Base-by-base conservation (phyloP, 1,284 basidiomycete species). In the Apiotrichum akiyoshidainum region DNA sequence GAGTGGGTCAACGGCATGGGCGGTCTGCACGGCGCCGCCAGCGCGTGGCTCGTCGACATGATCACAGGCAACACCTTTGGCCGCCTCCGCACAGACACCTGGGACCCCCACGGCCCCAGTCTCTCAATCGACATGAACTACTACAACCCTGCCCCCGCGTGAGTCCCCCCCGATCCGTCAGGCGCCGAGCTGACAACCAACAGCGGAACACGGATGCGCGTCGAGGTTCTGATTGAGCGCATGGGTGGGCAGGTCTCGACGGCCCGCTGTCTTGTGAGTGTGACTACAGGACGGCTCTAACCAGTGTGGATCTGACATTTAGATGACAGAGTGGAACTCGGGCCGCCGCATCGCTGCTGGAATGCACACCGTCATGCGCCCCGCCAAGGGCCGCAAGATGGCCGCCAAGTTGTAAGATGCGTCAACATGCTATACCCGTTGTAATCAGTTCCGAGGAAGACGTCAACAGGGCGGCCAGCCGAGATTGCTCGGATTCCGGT, bases 31-130 rank as follows among this genome's bases (percentile, higher is more conserved):
- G 72, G 72, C 14, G 72, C 68, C 7, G 69, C 68, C 3, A 52
- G 65, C 1, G 57, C 63, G 13, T 74, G 64, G 64, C 57, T 74
- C 16, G 59, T 72, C 12, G 72, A 74, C 60, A 67, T 64, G 72
- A 39, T 57, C 31, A 57, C 56, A 6, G 51, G 51, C 39, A n/a
- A 35, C 5, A 14, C 39, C 2, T 48, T 57, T 21, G 35, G 45
- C 19, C 56, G 51, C 11, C 60, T 22, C 41, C 68, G 7, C 54
- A 61, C 35, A 64, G 68, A 44, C 60, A 68, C 13, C 16, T 52
- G 56, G 45, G 45, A 66, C 54, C n/a, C 70, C 64, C 55, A 69
- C 66, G 72, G 70, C 60, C 54, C 61, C 54, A 51, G 68, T 66
- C 14, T 68, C 12, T 52, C 63, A 8, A 63, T 74, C 45, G 64